Conservation (phyloP, 176 grass and related monocot genomes). For the Ampelocalamus luodianensis region DNA sequence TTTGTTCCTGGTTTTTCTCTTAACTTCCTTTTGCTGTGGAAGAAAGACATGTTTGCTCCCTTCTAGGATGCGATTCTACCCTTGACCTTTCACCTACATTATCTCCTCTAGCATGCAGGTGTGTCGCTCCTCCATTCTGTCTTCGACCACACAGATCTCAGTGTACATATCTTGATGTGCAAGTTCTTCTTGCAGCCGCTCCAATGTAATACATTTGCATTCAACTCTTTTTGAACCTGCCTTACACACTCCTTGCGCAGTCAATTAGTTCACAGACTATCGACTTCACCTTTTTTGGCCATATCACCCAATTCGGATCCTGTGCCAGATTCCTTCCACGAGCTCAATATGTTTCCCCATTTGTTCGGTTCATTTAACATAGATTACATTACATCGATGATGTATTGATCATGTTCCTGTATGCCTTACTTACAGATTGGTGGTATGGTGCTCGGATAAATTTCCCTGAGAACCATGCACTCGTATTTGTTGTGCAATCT, state of each 20-base stretch:
- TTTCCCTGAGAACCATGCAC: background rate
- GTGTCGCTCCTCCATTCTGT: background rate
- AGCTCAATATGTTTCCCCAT: background rate
- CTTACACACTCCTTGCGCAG: background rate
- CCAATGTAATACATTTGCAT: background rate
- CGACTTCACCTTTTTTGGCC: background rate
- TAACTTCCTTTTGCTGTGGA: too few species aligned
- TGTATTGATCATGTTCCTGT: background rate
- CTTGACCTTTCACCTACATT: too few species aligned
- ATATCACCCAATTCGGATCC: slow-evolving; percentile 1
- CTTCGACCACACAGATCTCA: too few species aligned
- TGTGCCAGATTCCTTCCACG: background rate
- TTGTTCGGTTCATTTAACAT: background rate
- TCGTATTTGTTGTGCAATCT: background rate
- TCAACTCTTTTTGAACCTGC: background rate
- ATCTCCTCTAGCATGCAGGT: background rate
- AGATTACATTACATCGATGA: background rate
- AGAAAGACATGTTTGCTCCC: too few species aligned
- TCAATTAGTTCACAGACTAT: background rate
- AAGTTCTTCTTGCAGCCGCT: too few species aligned
- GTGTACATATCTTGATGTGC: too few species aligned
- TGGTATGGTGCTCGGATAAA: background rate
- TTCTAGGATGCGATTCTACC: too few species aligned
- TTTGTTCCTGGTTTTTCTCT: too few species aligned
- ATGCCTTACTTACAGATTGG: background rate